phyloP scores from a whole-genome alignment of 2,329 filamentous ascomycete genomes.

The Coniella vitis region DNA sequence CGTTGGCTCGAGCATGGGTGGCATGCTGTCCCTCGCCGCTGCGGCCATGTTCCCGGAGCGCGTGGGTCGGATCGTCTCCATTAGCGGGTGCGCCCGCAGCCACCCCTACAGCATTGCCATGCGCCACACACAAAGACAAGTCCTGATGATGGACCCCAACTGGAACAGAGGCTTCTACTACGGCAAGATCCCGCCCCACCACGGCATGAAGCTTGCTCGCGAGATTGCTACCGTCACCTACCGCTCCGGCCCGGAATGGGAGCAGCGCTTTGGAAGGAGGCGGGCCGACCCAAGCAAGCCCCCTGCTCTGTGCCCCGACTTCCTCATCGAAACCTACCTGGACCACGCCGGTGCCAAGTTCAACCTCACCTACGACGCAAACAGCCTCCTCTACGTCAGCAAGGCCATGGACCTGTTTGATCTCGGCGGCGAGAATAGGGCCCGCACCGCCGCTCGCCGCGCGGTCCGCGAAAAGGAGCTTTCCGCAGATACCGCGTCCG shows the following conservation, averaged over 20 bases:
- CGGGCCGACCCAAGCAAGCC: slow-evolving; percentile 80
- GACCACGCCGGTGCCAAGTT: slow-evolving; percentile 99
- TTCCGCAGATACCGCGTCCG: slow-evolving; percentile 33
- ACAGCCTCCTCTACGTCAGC: slow-evolving; percentile 90
- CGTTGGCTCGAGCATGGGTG: slow-evolving; percentile 95
- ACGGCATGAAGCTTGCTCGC: slow-evolving; percentile 94
- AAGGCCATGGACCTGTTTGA: slow-evolving; percentile 99
- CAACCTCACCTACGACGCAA: slow-evolving; percentile 92
- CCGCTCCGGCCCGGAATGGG: slow-evolving; percentile 94
- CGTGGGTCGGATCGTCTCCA: slow-evolving; percentile 75
- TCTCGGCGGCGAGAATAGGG: slow-evolving; percentile 66
- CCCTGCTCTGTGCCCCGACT: slow-evolving; percentile 92
- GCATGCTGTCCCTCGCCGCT: slow-evolving; percentile 91
- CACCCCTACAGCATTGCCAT: slow-evolving; percentile 98
- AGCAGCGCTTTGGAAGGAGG: slow-evolving; percentile 82
- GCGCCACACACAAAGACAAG: slow-evolving; percentile 94
- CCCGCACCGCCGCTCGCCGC: slow-evolving; percentile 54
- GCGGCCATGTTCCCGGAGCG: slow-evolving; percentile 77
- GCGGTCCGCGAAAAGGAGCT: slow-evolving; percentile 53
- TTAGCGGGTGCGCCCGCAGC: slow-evolving; percentile 87
- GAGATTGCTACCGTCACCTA: slow-evolving; percentile 98
- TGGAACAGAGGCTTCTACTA: slow-evolving; percentile 97
- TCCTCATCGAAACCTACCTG: slow-evolving; percentile 94
- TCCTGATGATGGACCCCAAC: slow-evolving; percentile 97
- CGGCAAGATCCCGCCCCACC: slow-evolving; percentile 77